Evolutionary conservation across 2,329 filamentous ascomycete genomes (phyloP), one percentile per base, ranked within the genome.

Genomic region (Claviceps paspali): DNA sequence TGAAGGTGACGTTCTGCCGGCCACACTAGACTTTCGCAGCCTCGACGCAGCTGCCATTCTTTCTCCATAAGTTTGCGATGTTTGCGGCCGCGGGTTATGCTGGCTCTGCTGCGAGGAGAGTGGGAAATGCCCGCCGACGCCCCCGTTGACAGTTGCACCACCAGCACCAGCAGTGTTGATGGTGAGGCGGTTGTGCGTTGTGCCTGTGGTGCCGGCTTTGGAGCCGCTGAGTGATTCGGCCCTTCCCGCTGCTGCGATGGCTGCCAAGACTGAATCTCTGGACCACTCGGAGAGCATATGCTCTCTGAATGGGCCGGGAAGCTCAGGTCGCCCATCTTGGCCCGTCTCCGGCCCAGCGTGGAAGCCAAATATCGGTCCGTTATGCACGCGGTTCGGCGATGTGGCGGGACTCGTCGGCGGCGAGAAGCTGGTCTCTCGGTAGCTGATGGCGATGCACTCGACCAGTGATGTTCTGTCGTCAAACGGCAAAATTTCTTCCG

Each of bases 201-300:
- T 69, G 14, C 54, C 65, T 38, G 64, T 67, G 9, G 73, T 82
- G 29, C 73, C 79, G 1, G 72, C 68, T 44, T 73, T 76, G 3
- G 85, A 92, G 17, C 84, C 85, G 38, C 67, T 82, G 38, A 92
- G 62, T 4, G 85, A 93, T 10, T 73, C 72, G 0, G 82, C 74
- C 48, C 79, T 82, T 48, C 77, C 77, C 35, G 67, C 72, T 38
- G 82, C 74, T 41, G 81, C 75, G 34, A 83, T 68, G 27, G 73
- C 67, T 9, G 77, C 71, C 36, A 91, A 62, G 23, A 81, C 82
- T 11, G 65, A 60, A 17, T 93, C 86, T 50, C 78, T 77, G 28
- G 76, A 80, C 88, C 88, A 95, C 33, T 82, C 73, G 15, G 72
- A 65, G 40, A 85, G 62, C 71, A 95, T 82, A 46, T 83, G 72